Evolutionary conservation across 2,329 filamentous ascomycete genomes (phyloP).

Genomic region (Neofusicoccum laricinum): DNA sequence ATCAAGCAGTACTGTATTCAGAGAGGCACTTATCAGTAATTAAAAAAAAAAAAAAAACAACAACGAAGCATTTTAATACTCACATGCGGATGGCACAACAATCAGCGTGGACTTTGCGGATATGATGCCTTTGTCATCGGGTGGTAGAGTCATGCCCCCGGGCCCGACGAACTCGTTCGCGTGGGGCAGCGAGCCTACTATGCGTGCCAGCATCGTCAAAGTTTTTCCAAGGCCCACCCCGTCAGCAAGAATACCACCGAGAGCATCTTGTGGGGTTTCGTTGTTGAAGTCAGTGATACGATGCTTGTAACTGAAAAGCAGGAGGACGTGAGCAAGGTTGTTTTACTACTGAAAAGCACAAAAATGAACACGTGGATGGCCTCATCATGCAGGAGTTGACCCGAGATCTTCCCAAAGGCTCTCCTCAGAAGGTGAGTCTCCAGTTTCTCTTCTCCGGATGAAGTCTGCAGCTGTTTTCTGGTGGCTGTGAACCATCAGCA

Average conservation of each 20-base stretch:
- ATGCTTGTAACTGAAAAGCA: not conserved
- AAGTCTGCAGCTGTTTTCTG: conserved; percentile 30
- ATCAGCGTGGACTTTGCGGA: conserved; percentile 40
- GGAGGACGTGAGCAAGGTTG: not conserved
- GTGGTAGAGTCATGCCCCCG: not conserved
- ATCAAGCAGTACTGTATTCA: not conserved
- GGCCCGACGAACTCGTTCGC: not conserved
- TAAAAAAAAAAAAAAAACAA: too few species aligned
- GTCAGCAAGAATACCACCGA: conserved; percentile 52
- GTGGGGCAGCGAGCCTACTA: conserved; percentile 25
- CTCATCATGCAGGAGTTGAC: not conserved
- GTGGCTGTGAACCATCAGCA: conserved; percentile 18
- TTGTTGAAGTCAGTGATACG: not conserved
- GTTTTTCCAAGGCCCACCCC: conserved; percentile 60
- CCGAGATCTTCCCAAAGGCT: not conserved
- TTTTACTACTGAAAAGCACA: not conserved
- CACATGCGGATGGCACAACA: conserved; percentile 44
- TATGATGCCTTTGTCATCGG: conserved; percentile 23
- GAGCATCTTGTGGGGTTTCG: conserved; percentile 18
- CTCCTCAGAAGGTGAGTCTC: not conserved
- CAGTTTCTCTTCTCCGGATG: conserved; percentile 28
- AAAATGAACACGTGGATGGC: too few species aligned
- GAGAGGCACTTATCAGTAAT: too few species aligned
- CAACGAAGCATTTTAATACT: conserved; percentile 17
- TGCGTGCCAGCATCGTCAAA: conserved; percentile 47